Percentiles rank a stretch among this genome's conserved stretches.
phyloP scores from a whole-genome alignment of 345 rosid species.

The Citrus medica region DNA sequence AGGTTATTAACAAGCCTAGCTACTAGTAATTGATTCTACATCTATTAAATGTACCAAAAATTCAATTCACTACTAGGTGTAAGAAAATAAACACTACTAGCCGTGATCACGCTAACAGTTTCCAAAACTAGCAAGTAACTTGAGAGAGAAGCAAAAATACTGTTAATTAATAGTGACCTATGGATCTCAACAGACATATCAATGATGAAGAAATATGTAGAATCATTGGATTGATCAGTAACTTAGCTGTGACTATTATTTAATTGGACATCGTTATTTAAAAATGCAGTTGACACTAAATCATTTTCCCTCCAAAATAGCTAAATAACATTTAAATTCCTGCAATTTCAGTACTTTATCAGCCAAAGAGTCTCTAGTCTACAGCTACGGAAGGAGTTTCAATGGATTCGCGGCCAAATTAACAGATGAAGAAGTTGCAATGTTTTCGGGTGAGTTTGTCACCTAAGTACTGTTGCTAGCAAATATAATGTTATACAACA shows the following conservation, averaged over 20 bases:
- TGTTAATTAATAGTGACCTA: neutral
- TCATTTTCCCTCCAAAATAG: neutral
- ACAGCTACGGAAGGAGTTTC: conserved; percentile 39
- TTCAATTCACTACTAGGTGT: neutral
- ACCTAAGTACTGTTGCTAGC: neutral
- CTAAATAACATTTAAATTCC: neutral
- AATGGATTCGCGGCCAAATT: conserved; percentile 45
- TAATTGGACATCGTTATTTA: neutral
- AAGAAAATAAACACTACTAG: neutral
- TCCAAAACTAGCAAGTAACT: neutral
- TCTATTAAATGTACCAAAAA: neutral
- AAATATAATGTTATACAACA: too few relatives aligned
- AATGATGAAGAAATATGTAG: neutral
- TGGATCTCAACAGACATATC: too few relatives aligned
- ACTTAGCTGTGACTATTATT: neutral
- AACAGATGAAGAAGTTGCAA: conserved; percentile 34
- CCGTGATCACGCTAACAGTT: neutral
- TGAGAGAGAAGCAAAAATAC: neutral
- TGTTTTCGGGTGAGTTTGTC: conserved; percentile 25
- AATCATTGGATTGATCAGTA: neutral
- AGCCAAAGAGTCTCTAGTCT: conserved; percentile 29
- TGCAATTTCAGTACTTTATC: conserved; percentile 20
- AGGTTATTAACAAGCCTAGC: conserved; percentile 17
- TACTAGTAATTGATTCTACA: neutral
- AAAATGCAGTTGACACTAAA: neutral